phyloP scores from a whole-genome alignment of 192 early-diverging fungal species.

The Phlyctochytrium bullatum region DNA sequence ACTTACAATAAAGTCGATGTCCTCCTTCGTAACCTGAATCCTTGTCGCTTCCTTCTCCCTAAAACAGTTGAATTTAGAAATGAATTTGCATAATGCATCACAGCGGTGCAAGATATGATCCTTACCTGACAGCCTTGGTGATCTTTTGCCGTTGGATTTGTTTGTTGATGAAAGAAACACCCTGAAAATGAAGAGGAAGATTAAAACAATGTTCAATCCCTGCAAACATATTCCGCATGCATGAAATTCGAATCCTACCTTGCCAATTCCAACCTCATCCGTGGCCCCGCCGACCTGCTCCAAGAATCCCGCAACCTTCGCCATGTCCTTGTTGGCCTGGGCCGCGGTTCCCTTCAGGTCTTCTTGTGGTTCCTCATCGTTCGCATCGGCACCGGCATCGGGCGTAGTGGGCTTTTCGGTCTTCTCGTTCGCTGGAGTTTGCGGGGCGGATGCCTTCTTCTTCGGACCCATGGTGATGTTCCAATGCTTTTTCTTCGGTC shows the following conservation, averaged over 20 bases:
- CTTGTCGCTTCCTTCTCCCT: constrained; percentile 19
- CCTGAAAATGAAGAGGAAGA: neutral
- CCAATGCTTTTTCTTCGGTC: neutral
- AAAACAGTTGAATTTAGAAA: too few relatives aligned
- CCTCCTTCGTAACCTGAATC: constrained; percentile 1
- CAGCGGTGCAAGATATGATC: neutral
- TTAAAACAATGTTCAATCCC: neutral
- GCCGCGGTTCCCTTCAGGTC: constrained; percentile 23
- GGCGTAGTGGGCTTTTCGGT: neutral
- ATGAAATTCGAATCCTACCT: constrained; percentile 9
- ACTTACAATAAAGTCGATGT: constrained; percentile 15
- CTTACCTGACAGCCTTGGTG: neutral
- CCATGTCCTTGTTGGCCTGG: constrained; percentile 26
- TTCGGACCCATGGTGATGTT: neutral
- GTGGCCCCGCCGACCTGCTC: constrained; percentile 1
- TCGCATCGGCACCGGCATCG: constrained; percentile 5
- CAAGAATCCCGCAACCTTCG: constrained; percentile 5
- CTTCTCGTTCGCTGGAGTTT: too few relatives aligned
- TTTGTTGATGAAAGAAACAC: neutral
- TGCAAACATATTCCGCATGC: neutral
- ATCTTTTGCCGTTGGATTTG: constrained; percentile 7
- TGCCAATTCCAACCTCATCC: constrained; percentile 3
- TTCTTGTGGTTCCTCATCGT: constrained; percentile 15
- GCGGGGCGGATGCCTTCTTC: too few relatives aligned
- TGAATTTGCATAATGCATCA: neutral